A percentile compares a stretch with the other conserved stretches of the same genome.
phyloP scores from a whole-genome alignment of 2,329 filamentous ascomycete species.

The Cadophora gregata region DNA sequence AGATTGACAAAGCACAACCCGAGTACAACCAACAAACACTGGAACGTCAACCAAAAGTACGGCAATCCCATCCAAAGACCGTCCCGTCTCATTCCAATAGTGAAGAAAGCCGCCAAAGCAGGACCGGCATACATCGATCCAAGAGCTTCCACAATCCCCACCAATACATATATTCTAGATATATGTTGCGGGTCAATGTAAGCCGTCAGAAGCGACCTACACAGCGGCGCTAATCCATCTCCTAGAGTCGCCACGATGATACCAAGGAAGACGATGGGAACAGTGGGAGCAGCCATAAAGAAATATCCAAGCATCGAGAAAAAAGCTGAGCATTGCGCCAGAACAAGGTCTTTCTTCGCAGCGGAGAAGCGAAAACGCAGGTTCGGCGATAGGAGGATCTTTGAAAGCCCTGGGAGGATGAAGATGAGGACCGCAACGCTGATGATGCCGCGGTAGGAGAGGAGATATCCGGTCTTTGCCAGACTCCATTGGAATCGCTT shows the following conservation, averaged over 20 bases:
- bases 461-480: constrained; percentile 16
- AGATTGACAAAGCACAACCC: constrained; percentile 19
- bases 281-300: not conserved
- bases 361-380: not conserved
- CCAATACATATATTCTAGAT: constrained; percentile 14
- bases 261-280: constrained; percentile 8
- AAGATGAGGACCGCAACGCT: constrained; percentile 13
- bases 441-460: constrained; percentile 13
- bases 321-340: constrained; percentile 11
- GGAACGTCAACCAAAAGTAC: constrained; percentile 17
- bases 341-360: constrained; percentile 16
- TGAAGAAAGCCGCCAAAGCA: constrained; percentile 17
- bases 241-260: constrained; percentile 18
- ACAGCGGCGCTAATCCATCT: constrained; percentile 14
- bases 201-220: constrained; percentile 16
- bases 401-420: constrained; percentile 14
- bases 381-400: constrained; percentile 9
- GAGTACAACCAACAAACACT: constrained; percentile 2
- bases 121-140: constrained; percentile 21
- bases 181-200: constrained; percentile 19
- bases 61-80: constrained; percentile 19
- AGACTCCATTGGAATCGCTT: constrained; percentile 20
- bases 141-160: constrained; percentile 17
- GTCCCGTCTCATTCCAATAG: constrained; percentile 11
- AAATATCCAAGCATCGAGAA: constrained; percentile 7